phyloP scores from a whole-genome alignment of 306 rosid genomes.

The Dicorynia guianensis region DNA sequence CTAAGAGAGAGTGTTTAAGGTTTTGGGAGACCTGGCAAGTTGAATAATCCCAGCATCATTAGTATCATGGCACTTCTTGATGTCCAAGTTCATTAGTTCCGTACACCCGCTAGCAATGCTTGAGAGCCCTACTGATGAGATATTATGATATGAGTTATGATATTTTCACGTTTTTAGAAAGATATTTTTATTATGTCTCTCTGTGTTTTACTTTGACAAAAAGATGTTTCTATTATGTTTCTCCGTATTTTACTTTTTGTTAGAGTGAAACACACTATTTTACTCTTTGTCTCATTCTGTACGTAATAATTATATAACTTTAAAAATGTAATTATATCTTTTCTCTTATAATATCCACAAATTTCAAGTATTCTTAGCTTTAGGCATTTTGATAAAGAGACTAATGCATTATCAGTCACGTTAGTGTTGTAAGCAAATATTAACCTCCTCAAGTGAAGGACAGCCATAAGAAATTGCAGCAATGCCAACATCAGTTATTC shows the following conservation, averaged over 20 bases:
- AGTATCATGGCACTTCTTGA: constrained; percentile 63
- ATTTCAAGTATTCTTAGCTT: constrained; percentile 61
- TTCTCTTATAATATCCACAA: too few species aligned
- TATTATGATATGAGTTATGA: too few species aligned
- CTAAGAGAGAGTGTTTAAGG: constrained; percentile 50
- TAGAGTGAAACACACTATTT: too few species aligned
- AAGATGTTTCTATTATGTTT: too few species aligned
- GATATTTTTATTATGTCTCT: too few species aligned
- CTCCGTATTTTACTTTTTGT: too few species aligned
- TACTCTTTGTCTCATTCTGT: too few species aligned
- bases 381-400: constrained; percentile 61
- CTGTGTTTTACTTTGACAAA: too few species aligned
- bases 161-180: too few species aligned
- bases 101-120: constrained; percentile 59
- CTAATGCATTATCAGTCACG: constrained; percentile 63
- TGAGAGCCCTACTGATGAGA: constrained; percentile 63
- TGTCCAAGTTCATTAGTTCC: constrained; percentile 62
- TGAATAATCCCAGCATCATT: constrained; percentile 65
- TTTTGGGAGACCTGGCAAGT: constrained; percentile 60
- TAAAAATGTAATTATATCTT: too few species aligned
- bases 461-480: constrained; percentile 64
- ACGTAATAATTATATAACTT: too few species aligned
- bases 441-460: constrained; percentile 65
- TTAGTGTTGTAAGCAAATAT: constrained; percentile 66
- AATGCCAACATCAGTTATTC: constrained; percentile 67